These are phyloP conservation scores for Tricholoma matsutake DNA, from an alignment of 768 basidiomycete species.

Conservation along the genomic window DNA sequence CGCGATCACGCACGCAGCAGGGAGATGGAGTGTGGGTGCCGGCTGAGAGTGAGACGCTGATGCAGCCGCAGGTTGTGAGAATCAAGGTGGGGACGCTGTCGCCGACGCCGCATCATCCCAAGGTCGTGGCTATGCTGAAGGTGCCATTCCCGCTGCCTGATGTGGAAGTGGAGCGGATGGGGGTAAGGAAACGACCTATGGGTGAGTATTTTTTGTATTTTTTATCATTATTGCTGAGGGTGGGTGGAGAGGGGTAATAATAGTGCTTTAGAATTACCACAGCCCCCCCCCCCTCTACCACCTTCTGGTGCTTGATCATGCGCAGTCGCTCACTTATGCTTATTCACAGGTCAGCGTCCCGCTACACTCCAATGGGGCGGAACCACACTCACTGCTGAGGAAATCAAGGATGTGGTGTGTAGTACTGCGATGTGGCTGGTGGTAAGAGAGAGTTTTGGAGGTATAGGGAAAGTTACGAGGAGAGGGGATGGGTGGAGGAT, in stretches of 20 bases:
- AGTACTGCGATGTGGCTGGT: slow-evolving; percentile 89
- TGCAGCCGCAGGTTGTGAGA: slow-evolving; percentile 33
- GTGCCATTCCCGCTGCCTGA: slow-evolving; percentile 88
- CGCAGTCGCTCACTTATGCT: not conserved
- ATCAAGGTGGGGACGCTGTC: slow-evolving; percentile 82
- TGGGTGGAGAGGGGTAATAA: too few relatives aligned
- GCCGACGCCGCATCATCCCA: slow-evolving; percentile 94
- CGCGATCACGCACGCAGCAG: slow-evolving; percentile 9
- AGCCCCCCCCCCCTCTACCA: not conserved
- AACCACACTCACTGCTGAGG: slow-evolving; percentile 77
- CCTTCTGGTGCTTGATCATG: not conserved
- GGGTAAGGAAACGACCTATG: slow-evolving; percentile 48
- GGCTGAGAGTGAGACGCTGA: slow-evolving; percentile 8
- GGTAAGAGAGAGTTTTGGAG: slow-evolving; percentile 90
- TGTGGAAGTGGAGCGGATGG: slow-evolving; percentile 64
- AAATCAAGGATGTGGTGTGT: slow-evolving; percentile 90
- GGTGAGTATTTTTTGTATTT: slow-evolving; percentile 18
- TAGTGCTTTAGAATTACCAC: too few relatives aligned
- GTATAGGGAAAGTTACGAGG: slow-evolving; percentile 74
- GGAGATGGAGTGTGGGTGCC: slow-evolving; percentile 6
- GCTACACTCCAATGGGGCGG: slow-evolving; percentile 29
- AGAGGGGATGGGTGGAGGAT: slow-evolving; percentile 82
- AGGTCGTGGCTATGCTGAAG: slow-evolving; percentile 88
- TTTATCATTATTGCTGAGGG: not conserved
- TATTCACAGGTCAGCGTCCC: slow-evolving; percentile 6